These are phyloP conservation scores for Aspergillus carlsbadensis DNA, from an alignment of 495 filamentous ascomycete species.

Conservation along the genomic window DNA sequence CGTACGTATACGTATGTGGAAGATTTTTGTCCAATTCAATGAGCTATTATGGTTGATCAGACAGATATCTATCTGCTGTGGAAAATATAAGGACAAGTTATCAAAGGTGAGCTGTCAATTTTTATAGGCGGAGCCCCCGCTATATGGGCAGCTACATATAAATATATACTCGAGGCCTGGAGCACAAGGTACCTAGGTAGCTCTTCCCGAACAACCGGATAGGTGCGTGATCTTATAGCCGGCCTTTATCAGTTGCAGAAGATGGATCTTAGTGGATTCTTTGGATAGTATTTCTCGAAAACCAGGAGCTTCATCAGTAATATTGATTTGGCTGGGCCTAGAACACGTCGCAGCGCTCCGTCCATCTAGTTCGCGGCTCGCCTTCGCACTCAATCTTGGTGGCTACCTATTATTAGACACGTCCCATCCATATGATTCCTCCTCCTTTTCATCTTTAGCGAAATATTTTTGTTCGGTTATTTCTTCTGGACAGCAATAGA, in stretches of 20 bases:
- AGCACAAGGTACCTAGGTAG: too few relatives aligned
- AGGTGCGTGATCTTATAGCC: too few relatives aligned
- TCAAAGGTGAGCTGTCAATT: too few relatives aligned
- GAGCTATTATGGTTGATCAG: too few relatives aligned
- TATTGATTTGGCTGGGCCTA: background rate
- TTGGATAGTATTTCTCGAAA: background rate
- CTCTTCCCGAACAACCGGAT: too few relatives aligned
- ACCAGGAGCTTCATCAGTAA: background rate
- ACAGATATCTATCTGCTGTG: too few relatives aligned
- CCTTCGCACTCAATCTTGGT: background rate
- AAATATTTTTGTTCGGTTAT: background rate
- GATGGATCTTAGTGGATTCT: background rate
- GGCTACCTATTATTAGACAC: constrained; percentile 20
- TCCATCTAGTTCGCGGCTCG: background rate
- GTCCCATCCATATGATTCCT: background rate
- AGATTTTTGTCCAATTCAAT: too few relatives aligned
- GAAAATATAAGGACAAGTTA: too few relatives aligned
- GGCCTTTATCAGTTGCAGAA: background rate
- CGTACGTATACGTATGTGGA: too few relatives aligned
- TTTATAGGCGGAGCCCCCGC: too few relatives aligned
- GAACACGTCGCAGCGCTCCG: background rate
- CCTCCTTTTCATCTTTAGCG: background rate
- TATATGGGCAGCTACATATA: too few relatives aligned
- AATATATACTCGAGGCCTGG: too few relatives aligned
- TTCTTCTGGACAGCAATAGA: background rate